phyloP scores from a whole-genome alignment of 163 green algal species.

The Coccomyxa subellipsoidea region DNA sequence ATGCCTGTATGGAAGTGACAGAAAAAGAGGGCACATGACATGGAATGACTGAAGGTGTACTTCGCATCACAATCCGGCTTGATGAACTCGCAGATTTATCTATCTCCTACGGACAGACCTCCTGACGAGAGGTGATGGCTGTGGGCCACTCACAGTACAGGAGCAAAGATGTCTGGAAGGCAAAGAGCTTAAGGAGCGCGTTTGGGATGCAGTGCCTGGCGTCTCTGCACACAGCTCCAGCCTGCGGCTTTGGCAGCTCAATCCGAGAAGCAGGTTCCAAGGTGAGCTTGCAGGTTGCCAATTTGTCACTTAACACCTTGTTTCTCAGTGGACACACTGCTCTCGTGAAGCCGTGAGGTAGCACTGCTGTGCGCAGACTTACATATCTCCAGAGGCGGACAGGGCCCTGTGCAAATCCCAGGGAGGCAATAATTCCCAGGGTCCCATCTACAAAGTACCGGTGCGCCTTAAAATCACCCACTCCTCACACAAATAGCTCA shows the following conservation, averaged over 20 bases:
- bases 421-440: constrained; percentile 41
- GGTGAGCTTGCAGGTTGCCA: constrained; percentile 1
- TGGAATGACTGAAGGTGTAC: too few relatives aligned
- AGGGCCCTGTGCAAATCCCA: constrained; percentile 20
- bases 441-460: constrained; percentile 28
- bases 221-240: constrained; percentile 20
- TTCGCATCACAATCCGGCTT: too few relatives aligned
- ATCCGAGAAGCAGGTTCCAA: constrained; percentile 15
- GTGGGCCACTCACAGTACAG: not conserved
- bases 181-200: constrained; percentile 22
- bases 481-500: too few relatives aligned
- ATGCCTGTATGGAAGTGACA: too few relatives aligned
- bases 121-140: not conserved
- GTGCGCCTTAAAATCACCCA: too few relatives aligned
- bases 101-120: too few relatives aligned
- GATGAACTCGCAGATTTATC: too few relatives aligned
- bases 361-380: constrained; percentile 18
- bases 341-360: not conserved
- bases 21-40: too few relatives aligned
- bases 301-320: not conserved
- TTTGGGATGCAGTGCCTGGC: constrained; percentile 35
- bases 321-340: not conserved
- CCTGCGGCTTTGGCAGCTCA: constrained; percentile 31
- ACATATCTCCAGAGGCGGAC: constrained; percentile 35
- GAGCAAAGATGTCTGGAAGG: constrained; percentile 15